These are phyloP conservation scores for Hevea brasiliensis DNA, from an alignment of 345 rosid species.

Conservation along the genomic window DNA sequence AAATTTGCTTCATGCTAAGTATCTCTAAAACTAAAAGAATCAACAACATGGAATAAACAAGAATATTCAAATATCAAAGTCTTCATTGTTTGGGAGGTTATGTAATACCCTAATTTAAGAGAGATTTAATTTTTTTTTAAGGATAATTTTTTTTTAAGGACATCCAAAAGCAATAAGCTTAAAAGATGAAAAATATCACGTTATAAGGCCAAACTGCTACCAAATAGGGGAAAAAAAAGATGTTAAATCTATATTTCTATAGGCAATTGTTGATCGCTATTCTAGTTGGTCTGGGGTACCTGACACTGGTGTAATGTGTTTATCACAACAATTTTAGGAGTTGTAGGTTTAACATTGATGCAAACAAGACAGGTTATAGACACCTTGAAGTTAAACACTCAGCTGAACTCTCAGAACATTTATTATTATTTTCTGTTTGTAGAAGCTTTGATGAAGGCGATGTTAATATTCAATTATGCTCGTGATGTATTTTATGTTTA, in stretches of 20 bases:
- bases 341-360: neutral
- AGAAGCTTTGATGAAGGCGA: neutral
- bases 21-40: neutral
- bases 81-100: neutral
- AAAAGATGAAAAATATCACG: neutral
- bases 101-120: neutral
- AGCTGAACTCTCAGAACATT: neutral
- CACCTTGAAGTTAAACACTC: neutral
- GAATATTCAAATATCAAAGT: neutral
- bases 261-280: neutral
- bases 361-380: neutral
- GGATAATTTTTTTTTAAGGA: too few species aligned
- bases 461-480: neutral
- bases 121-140: neutral
- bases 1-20: neutral
- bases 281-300: neutral
- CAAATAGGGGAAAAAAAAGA: too few species aligned
- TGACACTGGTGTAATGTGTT: neutral
- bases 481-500: neutral
- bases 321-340: neutral
- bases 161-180: neutral
- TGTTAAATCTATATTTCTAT: neutral
- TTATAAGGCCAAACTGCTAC: neutral
- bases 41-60: neutral
- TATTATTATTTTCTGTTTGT: constrained; percentile 5